Conservation (phyloP, 148 eudicot genomes). For the Amaranthus palmeri region DNA sequence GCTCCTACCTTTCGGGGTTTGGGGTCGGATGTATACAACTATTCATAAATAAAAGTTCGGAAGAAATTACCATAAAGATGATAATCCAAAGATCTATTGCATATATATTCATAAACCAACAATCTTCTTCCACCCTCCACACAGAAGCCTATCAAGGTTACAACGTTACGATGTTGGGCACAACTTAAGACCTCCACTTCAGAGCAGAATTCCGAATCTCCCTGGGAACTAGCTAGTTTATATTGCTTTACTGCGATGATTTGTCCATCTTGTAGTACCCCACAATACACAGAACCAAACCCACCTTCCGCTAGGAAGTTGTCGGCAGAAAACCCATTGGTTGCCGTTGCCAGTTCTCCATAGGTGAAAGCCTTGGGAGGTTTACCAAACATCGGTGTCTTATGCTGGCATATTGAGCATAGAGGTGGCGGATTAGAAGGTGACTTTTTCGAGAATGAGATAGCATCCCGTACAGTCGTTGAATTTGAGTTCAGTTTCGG, state of each 20-base stretch:
- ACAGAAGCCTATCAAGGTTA: slow-evolving; percentile 74
- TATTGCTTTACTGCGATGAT: slow-evolving; percentile 80
- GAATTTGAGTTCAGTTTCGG: slow-evolving; percentile 26
- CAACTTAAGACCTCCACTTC: slow-evolving; percentile 90
- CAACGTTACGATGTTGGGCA: slow-evolving; percentile 94
- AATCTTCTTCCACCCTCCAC: slow-evolving; percentile 65
- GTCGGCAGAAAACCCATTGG: slow-evolving; percentile 53
- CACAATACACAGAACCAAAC: slow-evolving; percentile 77
- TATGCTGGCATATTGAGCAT: slow-evolving; percentile 71
- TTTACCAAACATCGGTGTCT: slow-evolving; percentile 64
- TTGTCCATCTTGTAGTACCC: slow-evolving; percentile 66
- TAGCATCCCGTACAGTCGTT: slow-evolving; percentile 39
- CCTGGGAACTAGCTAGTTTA: slow-evolving; percentile 79
- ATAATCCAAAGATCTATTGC: slow-evolving; percentile 78
- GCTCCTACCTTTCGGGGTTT: too few relatives aligned
- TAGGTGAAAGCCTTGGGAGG: slow-evolving; percentile 69
- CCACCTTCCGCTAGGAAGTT: slow-evolving; percentile 91
- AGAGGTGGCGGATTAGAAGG: slow-evolving; percentile 69
- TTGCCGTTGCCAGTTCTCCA: slow-evolving; percentile 62
- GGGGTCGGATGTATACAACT: too few relatives aligned
- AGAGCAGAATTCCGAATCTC: slow-evolving; percentile 74
- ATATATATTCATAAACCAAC: slow-evolving; percentile 79
- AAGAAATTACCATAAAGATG: slow-evolving; percentile 71
- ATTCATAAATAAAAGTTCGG: not conserved
- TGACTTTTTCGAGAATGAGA: slow-evolving; percentile 42